Percentiles rank a stretch among this genome's conserved stretches.
Evolutionary conservation across 192 early-diverging fungal species (phyloP).

Genomic region (Backusella psychrophila): DNA sequence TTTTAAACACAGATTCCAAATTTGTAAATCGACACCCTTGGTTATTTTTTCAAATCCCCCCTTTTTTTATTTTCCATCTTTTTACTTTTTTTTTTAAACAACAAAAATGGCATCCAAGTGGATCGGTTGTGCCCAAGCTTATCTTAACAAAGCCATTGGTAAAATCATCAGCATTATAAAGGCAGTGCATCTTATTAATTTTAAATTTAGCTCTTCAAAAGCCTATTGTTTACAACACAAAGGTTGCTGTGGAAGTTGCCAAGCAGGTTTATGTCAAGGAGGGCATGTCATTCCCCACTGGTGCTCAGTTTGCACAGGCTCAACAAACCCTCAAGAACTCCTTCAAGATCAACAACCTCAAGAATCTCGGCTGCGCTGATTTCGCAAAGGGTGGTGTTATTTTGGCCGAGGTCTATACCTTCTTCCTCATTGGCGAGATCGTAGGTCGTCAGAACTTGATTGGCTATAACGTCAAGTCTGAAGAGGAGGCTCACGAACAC

Average conservation of each 20-base stretch:
- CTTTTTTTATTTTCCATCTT: background rate
- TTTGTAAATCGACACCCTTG: background rate
- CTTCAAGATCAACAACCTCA: conserved; percentile 39
- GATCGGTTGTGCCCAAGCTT: conserved; percentile 18
- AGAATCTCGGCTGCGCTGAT: conserved; percentile 46
- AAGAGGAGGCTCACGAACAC: conserved; percentile 1
- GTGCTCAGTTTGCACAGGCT: conserved; percentile 46
- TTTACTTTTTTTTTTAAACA: background rate
- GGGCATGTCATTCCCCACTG: conserved; percentile 56
- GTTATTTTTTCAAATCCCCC: background rate
- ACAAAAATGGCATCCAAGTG: conserved; percentile 29
- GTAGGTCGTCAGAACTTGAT: conserved; percentile 63
- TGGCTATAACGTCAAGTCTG: conserved; percentile 54
- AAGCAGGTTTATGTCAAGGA: conserved; percentile 65
- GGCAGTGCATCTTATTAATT: background rate
- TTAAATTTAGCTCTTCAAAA: conserved; percentile 26
- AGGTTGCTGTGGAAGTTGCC: conserved; percentile 56
- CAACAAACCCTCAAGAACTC: conserved; percentile 42
- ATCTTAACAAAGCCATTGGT: conserved; percentile 28
- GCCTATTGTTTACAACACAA: conserved; percentile 52
- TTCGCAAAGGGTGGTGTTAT: conserved; percentile 50
- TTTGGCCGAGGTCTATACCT: conserved; percentile 52
- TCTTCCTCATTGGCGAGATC: conserved; percentile 64
- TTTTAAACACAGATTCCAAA: background rate
- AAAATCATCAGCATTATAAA: background rate